Base-by-base conservation (phyloP, 2,329 filamentous ascomycete genomes). In the Triangularia setosa region DNA sequence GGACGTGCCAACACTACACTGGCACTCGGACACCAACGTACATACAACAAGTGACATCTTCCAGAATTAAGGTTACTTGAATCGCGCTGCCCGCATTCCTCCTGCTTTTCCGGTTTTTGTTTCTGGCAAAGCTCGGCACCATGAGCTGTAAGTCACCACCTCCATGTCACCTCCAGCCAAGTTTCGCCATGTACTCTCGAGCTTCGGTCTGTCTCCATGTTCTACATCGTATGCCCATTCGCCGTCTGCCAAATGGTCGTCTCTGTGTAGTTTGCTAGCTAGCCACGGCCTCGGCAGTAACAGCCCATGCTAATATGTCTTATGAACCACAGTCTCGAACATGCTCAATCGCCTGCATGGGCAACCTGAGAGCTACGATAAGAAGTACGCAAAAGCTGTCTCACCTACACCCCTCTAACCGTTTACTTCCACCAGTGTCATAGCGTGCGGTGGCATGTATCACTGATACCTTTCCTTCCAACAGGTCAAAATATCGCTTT, bases 311-410 rank as follows among this genome's bases (percentile, higher is more conserved):
- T 55, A n/a, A 48, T 58, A 59, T 52, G 24, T 24, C n/a, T 44
- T 53, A 18, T 68, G 48, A 63, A 61, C 21, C 28, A 33, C 33
- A 60, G 93, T 96, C 81, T 82, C 90, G 72, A 90, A 85, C 75
- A 96, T 97, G 92, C 84, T 97, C 73, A 96, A 94, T 81, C 93
- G 94, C 86, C 90, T 97, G 74, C 92, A 96, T 74, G 93, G 93
- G 78, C 94, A 98, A 82, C 94, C 94, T 71, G 93, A 96, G 72
- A 97, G 92, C 81, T 99, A 99, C 83, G 95, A 98, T 77, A 97
- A 96, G 81, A 99, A 99, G 92, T 96, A 81, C 74, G 82, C 74
- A 48, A 21, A 9, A n/a, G n/a, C 40, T 21, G 8, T 48, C 40
- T 9, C 18, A 64, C 64, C 59, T 16, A 14, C 48, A 7, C 52